These are phyloP conservation scores for Blastocrithidia nonstop DNA, from an alignment of 208 protist genomes.

Conservation along the genomic window DNA sequence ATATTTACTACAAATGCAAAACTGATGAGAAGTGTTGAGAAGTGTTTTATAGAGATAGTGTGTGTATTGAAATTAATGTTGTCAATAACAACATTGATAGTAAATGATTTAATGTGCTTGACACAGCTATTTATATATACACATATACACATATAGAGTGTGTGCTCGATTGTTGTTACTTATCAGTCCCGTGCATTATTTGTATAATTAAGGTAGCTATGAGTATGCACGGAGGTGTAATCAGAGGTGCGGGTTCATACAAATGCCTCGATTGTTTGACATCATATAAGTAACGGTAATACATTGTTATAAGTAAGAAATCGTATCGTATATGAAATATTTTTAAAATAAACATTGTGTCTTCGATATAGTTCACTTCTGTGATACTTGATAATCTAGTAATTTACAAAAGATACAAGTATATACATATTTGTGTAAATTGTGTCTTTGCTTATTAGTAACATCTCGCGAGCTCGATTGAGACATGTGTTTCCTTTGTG, in stretches of 20 bases:
- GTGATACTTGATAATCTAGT: background rate
- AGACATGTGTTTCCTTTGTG: slow-evolving; percentile 5
- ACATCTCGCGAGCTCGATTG: slow-evolving; percentile 15
- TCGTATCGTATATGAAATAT: background rate
- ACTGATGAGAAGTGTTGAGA: no score
- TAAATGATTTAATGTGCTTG: no score
- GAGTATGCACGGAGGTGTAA: slow-evolving; percentile 26
- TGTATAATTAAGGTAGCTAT: slow-evolving; percentile 31
- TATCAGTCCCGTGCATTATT: slow-evolving; percentile 27
- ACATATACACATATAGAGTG: no score
- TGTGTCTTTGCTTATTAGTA: no score
- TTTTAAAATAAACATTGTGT: background rate
- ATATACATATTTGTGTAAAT: no score
- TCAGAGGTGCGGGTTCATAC: slow-evolving; percentile 32
- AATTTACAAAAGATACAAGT: background rate
- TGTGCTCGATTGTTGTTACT: no score
- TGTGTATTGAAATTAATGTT: no score
- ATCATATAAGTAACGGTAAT: no score
- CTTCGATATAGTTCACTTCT: background rate
- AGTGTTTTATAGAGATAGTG: no score
- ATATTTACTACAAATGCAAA: no score
- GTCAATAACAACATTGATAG: no score
- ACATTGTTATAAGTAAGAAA: slow-evolving; percentile 10
- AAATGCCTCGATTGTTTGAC: slow-evolving; percentile 51
- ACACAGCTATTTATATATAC: no score